These are phyloP conservation scores for Chalaropsis thielavioides DNA, from an alignment of 2,329 filamentous ascomycete species.

Conservation along the genomic window DNA sequence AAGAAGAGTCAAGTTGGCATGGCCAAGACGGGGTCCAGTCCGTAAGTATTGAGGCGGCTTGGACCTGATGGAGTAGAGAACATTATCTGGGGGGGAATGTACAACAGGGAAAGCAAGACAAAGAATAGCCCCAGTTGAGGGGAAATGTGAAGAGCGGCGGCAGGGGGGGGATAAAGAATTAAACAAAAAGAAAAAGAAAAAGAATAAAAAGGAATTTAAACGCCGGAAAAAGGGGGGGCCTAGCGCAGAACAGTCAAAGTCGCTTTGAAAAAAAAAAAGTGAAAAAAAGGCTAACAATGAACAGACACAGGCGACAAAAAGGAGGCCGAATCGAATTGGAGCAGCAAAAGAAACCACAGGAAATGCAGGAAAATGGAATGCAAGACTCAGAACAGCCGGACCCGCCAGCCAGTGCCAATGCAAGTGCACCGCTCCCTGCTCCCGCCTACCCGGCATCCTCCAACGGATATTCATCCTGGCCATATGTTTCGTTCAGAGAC, in stretches of 20 bases:
- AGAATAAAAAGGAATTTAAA: background rate
- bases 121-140: background rate
- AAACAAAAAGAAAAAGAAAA: background rate
- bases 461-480: constrained; percentile 37
- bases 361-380: background rate
- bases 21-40: background rate
- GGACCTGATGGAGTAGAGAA: background rate
- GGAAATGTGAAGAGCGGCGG: background rate
- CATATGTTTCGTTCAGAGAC: constrained; percentile 44
- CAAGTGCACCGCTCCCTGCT: background rate
- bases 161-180: background rate
- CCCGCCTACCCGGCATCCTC: constrained; percentile 11
- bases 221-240: no score
- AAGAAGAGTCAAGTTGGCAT: background rate
- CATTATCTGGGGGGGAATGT: background rate
- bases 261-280: no score
- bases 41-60: background rate
- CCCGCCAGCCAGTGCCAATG: background rate
- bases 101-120: background rate
- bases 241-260: no score
- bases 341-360: background rate
- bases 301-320: no score
- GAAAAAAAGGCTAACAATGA: no score
- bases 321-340: no score
- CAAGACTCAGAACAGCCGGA: background rate